Conservation (phyloP, 2,329 filamentous ascomycete genomes). For the Tolypocladium nubicola region DNA sequence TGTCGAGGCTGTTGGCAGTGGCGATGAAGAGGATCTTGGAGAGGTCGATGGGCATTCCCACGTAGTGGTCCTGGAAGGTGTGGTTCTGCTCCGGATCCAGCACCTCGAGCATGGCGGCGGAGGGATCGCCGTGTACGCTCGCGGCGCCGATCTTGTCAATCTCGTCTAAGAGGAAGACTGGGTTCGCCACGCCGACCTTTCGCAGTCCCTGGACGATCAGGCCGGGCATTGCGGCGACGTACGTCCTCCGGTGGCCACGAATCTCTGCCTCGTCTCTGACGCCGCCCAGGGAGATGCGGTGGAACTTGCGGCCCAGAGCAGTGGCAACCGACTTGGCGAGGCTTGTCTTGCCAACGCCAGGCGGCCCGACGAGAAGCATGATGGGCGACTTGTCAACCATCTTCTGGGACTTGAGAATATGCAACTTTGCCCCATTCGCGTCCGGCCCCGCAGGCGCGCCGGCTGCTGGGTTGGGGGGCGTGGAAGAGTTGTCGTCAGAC, state of each 20-base stretch:
- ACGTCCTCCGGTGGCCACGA: constrained; percentile 84
- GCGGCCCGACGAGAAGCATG: constrained; percentile 82
- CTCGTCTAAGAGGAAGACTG: constrained; percentile 90
- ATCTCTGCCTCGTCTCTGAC: constrained; percentile 97
- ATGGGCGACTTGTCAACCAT: constrained; percentile 96
- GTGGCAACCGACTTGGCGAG: constrained; percentile 87
- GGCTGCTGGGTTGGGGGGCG: constrained; percentile 11
- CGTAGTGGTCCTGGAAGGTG: constrained; percentile 89
- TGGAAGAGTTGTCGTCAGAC: constrained; percentile 9
- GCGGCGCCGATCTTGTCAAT: constrained; percentile 92
- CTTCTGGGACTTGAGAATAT: constrained; percentile 68
- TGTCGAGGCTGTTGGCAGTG: constrained; percentile 89
- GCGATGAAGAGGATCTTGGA: constrained; percentile 97
- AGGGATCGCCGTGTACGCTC: constrained; percentile 91
- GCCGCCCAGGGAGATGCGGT: constrained; percentile 90
- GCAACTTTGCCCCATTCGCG: constrained; percentile 49
- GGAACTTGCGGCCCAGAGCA: constrained; percentile 88
- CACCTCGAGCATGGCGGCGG: constrained; percentile 95
- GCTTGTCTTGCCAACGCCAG: constrained; percentile 92
- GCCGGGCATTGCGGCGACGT: constrained; percentile 98
- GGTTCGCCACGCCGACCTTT: constrained; percentile 92
- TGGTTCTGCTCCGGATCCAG: constrained; percentile 96
- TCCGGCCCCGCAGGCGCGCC: constrained; percentile 13
- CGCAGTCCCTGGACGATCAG: constrained; percentile 87
- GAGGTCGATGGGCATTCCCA: constrained; percentile 89